These are phyloP conservation scores for Candida nanaspora DNA, from an alignment of 805 yeast species.

Conservation along the genomic window DNA sequence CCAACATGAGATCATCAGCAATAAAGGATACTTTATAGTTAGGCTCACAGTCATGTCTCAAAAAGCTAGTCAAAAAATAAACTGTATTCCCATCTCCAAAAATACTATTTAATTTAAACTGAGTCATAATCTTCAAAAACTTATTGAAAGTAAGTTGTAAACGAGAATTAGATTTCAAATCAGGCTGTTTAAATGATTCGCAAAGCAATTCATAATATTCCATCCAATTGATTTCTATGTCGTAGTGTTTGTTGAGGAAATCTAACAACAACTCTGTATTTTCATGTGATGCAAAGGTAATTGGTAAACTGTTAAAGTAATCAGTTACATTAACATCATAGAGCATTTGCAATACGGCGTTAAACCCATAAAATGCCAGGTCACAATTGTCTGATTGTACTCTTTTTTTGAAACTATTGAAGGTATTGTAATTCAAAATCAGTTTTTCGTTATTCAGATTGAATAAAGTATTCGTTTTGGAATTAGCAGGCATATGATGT, in stretches of 20 bases:
- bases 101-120: slow-evolving; percentile 19
- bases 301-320: slow-evolving; percentile 10
- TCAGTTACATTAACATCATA: slow-evolving; percentile 11
- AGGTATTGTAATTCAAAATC: slow-evolving; percentile 14
- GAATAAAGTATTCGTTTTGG: slow-evolving; percentile 14
- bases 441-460: slow-evolving; percentile 7
- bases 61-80: slow-evolving; percentile 17
- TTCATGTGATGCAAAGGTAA: slow-evolving; percentile 2
- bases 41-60: slow-evolving; percentile 4
- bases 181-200: slow-evolving; percentile 17
- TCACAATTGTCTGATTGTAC: slow-evolving; percentile 9
- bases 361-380: slow-evolving; percentile 12
- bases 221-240: background rate
- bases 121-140: slow-evolving; percentile 14
- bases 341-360: slow-evolving; percentile 14
- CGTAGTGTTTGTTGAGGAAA: slow-evolving; percentile 4
- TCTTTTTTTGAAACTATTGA: slow-evolving; percentile 12
- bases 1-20: background rate
- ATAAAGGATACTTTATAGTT: background rate
- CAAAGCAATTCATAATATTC: slow-evolving; percentile 8
- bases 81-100: slow-evolving; percentile 13
- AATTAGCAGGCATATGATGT: slow-evolving; percentile 23
- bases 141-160: slow-evolving; percentile 4
- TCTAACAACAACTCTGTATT: slow-evolving; percentile 4
- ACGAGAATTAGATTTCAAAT: slow-evolving; percentile 1